Evolutionary conservation across 768 basidiomycete species (phyloP).

Genomic region (Tricholoma sp.): DNA sequence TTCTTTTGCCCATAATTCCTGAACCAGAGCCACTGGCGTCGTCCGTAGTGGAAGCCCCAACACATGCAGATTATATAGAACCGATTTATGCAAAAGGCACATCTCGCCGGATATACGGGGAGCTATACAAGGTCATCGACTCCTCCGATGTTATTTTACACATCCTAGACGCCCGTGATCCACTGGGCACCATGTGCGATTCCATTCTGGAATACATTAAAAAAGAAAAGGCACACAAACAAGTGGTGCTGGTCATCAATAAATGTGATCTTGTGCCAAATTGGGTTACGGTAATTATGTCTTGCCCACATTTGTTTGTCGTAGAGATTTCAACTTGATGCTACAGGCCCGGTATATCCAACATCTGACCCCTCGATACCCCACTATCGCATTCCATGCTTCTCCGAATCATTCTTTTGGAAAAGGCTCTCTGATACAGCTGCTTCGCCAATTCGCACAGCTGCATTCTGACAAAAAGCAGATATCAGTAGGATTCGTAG

Average conservation of each 20-base stretch:
- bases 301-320: background rate
- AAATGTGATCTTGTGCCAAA: conserved; percentile 98
- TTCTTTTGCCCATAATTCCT: background rate
- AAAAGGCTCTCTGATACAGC: conserved; percentile 96
- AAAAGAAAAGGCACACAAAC: conserved; percentile 97
- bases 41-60: conserved; percentile 45
- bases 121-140: conserved; percentile 98
- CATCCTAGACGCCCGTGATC: conserved; percentile 93
- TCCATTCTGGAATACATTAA: conserved; percentile 88
- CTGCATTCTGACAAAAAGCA: conserved; percentile 99
- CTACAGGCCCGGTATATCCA: conserved; percentile 89
- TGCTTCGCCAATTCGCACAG: conserved; percentile 93
- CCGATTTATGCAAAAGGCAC: conserved; percentile 96
- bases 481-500: conserved; percentile 96
- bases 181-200: conserved; percentile 91
- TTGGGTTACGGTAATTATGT: conserved; percentile 87
- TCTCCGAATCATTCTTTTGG: conserved; percentile 99
- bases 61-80: conserved; percentile 78
- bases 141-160: conserved; percentile 97
- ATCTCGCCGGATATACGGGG: conserved; percentile 92
- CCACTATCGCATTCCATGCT: conserved; percentile 97
- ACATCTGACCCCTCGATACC: conserved; percentile 90
- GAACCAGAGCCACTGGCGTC: conserved; percentile 43
- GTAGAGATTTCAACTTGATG: conserved; percentile 3
- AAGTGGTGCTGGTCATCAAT: conserved; percentile 94